These are phyloP conservation scores for Salix purpurea DNA, from an alignment of 345 rosid species.

Conservation along the genomic window DNA sequence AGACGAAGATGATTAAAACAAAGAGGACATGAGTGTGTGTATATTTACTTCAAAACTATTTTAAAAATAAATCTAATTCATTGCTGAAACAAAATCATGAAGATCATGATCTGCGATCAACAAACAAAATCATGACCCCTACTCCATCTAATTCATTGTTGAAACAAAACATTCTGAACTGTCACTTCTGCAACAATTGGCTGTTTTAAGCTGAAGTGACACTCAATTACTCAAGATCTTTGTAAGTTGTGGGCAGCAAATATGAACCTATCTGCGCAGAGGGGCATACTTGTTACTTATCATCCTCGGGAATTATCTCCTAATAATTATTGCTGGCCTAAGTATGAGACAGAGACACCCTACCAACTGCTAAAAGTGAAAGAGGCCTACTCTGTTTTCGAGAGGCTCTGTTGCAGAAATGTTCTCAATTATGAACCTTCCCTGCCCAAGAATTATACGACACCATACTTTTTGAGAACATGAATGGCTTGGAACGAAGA, in stretches of 20 bases:
- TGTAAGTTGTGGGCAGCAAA: too few relatives aligned
- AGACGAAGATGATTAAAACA: too few relatives aligned
- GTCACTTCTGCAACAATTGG: neutral
- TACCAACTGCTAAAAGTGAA: neutral
- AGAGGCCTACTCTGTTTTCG: neutral
- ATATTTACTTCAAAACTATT: too few relatives aligned
- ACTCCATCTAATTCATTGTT: too few relatives aligned
- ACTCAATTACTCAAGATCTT: too few relatives aligned
- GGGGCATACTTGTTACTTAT: neutral
- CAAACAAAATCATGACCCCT: too few relatives aligned
- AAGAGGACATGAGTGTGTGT: too few relatives aligned
- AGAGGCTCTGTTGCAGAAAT: neutral
- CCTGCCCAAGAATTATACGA: neutral
- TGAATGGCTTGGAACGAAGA: slow-evolving; percentile 33
- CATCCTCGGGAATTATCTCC: neutral
- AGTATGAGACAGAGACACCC: neutral
- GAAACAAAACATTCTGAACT: too few relatives aligned
- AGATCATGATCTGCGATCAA: too few relatives aligned
- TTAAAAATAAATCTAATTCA: too few relatives aligned
- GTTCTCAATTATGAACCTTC: neutral
- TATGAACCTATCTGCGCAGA: neutral
- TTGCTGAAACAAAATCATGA: too few relatives aligned
- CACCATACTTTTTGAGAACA: slow-evolving; percentile 6
- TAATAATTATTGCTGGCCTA: neutral
- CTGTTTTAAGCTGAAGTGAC: neutral